A percentile compares a stretch with the other conserved stretches of the same genome.
Evolutionary conservation across 441 rosid species (phyloP).

Genomic region (Caryocar brasiliense): DNA sequence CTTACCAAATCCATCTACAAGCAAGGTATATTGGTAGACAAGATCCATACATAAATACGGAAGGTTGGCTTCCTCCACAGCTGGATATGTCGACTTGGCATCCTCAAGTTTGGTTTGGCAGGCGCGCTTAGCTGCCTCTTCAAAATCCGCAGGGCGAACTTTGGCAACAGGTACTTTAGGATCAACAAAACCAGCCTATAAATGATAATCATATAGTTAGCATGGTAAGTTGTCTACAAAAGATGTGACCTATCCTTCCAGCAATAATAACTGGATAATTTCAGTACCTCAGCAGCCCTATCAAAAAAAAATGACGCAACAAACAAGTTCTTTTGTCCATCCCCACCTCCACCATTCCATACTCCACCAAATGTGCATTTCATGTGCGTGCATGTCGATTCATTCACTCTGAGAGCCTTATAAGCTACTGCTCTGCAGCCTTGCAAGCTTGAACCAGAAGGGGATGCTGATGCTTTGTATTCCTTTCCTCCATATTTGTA

Average conservation of each 20-base stretch:
- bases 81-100: constrained; percentile 42
- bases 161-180: constrained; percentile 49
- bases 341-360: constrained; percentile 99
- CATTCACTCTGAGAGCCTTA: constrained; percentile 77
- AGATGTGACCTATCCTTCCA: too few relatives aligned
- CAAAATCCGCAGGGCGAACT: constrained; percentile 63
- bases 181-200: constrained; percentile 77
- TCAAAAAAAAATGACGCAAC: constrained; percentile 95
- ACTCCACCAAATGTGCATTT: constrained; percentile 90
- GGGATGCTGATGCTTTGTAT: constrained; percentile 48
- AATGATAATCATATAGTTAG: background rate
- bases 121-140: constrained; percentile 71
- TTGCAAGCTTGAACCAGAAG: constrained; percentile 65
- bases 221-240: background rate
- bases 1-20: constrained; percentile 88
- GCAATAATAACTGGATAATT: too few relatives aligned
- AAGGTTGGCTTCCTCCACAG: constrained; percentile 43
- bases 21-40: constrained; percentile 75
- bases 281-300: constrained; percentile 93
- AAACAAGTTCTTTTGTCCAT: constrained; percentile 80
- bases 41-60: constrained; percentile 95
- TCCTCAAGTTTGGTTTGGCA: constrained; percentile 63
- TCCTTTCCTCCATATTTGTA: constrained; percentile 70
- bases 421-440: constrained; percentile 58
- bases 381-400: constrained; percentile 67